Conservation (phyloP, 2,329 filamentous ascomycete genomes). For the Fusarium siculi region DNA sequence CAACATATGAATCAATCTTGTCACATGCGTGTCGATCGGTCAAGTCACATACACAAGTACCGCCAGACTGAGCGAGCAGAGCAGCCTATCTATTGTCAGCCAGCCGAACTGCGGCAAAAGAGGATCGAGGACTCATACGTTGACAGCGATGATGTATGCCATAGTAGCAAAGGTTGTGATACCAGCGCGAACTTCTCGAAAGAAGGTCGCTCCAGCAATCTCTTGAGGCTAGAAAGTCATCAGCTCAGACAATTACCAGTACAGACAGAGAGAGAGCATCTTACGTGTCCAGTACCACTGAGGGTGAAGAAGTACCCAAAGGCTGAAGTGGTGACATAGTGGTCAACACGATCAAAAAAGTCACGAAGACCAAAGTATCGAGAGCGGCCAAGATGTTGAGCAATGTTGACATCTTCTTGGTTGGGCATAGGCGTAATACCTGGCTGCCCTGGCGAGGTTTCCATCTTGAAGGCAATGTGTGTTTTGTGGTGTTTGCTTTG, state of each 20-base stretch:
- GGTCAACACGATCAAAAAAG: slow-evolving; percentile 50
- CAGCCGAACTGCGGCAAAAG: background rate
- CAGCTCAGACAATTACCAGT: background rate
- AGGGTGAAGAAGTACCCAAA: slow-evolving; percentile 73
- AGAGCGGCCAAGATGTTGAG: slow-evolving; percentile 30
- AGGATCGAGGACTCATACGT: slow-evolving; percentile 54
- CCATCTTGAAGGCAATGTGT: slow-evolving; percentile 6
- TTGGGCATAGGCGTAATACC: slow-evolving; percentile 19
- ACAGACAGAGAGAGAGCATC: slow-evolving; percentile 39
- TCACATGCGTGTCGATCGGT: slow-evolving; percentile 59
- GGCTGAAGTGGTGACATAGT: slow-evolving; percentile 53
- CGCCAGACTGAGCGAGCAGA: slow-evolving; percentile 80
- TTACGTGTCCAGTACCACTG: slow-evolving; percentile 74
- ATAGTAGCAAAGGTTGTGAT: slow-evolving; percentile 84
- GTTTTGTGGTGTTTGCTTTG: background rate
- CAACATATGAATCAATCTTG: slow-evolving; percentile 55
- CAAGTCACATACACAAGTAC: slow-evolving; percentile 75
- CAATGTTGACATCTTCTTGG: background rate
- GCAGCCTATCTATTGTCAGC: slow-evolving; percentile 63
- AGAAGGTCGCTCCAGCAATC: slow-evolving; percentile 75
- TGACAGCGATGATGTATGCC: slow-evolving; percentile 86
- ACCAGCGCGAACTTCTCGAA: slow-evolving; percentile 81
- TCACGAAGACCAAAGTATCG: slow-evolving; percentile 50
- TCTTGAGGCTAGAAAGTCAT: slow-evolving; percentile 65
- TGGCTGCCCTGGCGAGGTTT: slow-evolving; percentile 17